Percentiles rank a stretch among this genome's conserved stretches.
These are phyloP conservation scores for Amesomyces nigricolor DNA, from an alignment of 2,329 filamentous ascomycete species.

Conservation along the genomic window DNA sequence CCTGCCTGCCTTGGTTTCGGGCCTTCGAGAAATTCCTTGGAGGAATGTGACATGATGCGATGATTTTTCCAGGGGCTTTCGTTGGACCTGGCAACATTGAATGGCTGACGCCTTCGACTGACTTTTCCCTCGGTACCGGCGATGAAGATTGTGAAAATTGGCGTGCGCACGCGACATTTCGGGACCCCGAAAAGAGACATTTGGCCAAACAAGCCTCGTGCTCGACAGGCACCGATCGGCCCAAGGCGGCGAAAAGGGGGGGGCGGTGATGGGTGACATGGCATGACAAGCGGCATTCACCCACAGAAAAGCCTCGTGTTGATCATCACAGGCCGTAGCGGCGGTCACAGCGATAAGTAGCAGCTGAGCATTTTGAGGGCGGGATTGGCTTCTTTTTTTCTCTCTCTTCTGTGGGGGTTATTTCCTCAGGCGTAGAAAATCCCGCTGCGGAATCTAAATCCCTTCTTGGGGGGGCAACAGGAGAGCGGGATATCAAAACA, in stretches of 20 bases:
- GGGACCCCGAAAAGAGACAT: too few species aligned
- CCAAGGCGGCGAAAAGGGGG: not conserved
- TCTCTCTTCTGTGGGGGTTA: not conserved
- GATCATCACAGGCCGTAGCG: not conserved
- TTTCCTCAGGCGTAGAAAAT: conserved; percentile 6
- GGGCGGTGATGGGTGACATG: not conserved
- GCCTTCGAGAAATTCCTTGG: too few species aligned
- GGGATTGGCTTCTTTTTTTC: conserved; percentile 6
- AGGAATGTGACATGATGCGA: too few species aligned
- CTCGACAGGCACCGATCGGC: not conserved
- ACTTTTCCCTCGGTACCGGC: too few species aligned
- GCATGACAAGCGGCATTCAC: not conserved
- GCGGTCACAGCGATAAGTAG: not conserved
- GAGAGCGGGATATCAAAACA: not conserved
- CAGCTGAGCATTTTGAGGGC: conserved; percentile 5
- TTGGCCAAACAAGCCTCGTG: not conserved
- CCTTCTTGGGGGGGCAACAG: not conserved
- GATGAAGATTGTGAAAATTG: not conserved
- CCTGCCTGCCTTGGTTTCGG: too few species aligned
- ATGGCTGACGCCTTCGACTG: too few species aligned
- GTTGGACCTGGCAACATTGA: too few species aligned
- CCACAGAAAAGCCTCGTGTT: not conserved
- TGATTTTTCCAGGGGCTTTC: too few species aligned
- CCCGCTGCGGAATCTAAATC: conserved; percentile 10
- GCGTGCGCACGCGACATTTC: not conserved